Evolutionary conservation across 2,329 filamentous ascomycete species (phyloP), one percentile per base, ranked within the genome.

Genomic region (Hypoxylon sp.): DNA sequence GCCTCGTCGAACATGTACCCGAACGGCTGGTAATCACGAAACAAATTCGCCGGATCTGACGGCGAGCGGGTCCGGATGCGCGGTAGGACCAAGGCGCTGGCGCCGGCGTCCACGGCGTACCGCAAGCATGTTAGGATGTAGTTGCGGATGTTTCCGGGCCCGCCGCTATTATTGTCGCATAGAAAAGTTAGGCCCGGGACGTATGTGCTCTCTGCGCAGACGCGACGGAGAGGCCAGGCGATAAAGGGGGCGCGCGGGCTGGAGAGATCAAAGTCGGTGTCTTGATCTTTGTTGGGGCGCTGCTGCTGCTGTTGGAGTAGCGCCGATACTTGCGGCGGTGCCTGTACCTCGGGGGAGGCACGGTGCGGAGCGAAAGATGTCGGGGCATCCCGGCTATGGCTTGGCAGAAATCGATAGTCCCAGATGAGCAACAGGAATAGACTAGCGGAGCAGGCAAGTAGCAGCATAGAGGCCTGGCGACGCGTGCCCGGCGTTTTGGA

Each of bases 141-240:
- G 74, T 83, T 84, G 59, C 83, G 79, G 51, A 85, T 84, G 69
- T 85, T 85, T 55, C 82, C 83, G 28, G 84, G 82, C 43, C 83
- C 83, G 38, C 83, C 83, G 43, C 82, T 82, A 74, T 85, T 85
- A 75, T 83, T 82, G 75, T 83, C 83, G 76, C 83, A 85, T 4
- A 82, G 61, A 65, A 83, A 84, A 2, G 83, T 75, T 10, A 84
- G 72, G 9, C 82, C 82, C 0, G 81, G 78, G 0, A 76, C 75
- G 73, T 77, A 80, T 0, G 68, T 68, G 0, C 79, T 76, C 67
- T 84, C 82, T 5, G 76, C 75, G 75, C 83, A 84, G n/a, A 81
- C 75, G 23, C 82, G 75, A 14, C 73, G 75, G 17, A 84, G 74
- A 1, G 83, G 83, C 81, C 82, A 82, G 45, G 78, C 67, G 68